These are phyloP conservation scores for Chrysophaeum taylorii DNA, from an alignment of 352 stramenopile species.

Conservation along the genomic window DNA sequence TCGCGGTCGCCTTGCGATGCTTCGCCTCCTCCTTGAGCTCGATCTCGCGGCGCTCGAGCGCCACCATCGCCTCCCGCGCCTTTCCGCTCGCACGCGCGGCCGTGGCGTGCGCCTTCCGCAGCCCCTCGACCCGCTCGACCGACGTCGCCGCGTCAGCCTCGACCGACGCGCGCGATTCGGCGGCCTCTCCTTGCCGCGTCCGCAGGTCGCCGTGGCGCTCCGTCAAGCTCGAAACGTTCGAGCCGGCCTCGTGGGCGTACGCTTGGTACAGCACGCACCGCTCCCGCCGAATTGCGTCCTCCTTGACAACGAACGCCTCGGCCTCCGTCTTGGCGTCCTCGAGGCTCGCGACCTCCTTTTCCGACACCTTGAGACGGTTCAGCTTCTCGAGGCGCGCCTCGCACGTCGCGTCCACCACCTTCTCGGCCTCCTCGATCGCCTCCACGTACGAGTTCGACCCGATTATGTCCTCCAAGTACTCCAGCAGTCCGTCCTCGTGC, in stretches of 20 bases:
- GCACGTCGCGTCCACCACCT: constrained; percentile 70
- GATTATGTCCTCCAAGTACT: constrained; percentile 99
- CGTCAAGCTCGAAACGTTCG: constrained; percentile 59
- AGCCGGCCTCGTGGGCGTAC: constrained; percentile 61
- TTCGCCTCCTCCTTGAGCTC: constrained; percentile 85
- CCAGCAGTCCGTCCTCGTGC: constrained; percentile 92
- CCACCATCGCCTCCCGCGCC: constrained; percentile 78
- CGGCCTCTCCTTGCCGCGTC: constrained; percentile 53
- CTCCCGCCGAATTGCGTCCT: constrained; percentile 88
- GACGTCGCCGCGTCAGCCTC: constrained; percentile 54
- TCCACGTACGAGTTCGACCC: constrained; percentile 94
- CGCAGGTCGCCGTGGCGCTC: constrained; percentile 62
- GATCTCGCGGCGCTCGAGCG: constrained; percentile 93
- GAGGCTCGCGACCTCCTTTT: constrained; percentile 90
- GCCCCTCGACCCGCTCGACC: constrained; percentile 48
- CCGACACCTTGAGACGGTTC: constrained; percentile 93
- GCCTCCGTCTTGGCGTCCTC: constrained; percentile 85
- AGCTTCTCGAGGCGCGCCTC: constrained; percentile 74
- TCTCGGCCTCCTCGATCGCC: constrained; percentile 76
- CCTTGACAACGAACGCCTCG: constrained; percentile 80
- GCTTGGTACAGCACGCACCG: constrained; percentile 92
- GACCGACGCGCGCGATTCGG: constrained; percentile 28
- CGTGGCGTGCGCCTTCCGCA: constrained; percentile 72
- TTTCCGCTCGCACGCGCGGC: constrained; percentile 68
- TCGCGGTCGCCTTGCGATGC: constrained; percentile 70